Base-by-base conservation (phyloP, 805 yeast genomes). In the Dipodascus albidus region DNA sequence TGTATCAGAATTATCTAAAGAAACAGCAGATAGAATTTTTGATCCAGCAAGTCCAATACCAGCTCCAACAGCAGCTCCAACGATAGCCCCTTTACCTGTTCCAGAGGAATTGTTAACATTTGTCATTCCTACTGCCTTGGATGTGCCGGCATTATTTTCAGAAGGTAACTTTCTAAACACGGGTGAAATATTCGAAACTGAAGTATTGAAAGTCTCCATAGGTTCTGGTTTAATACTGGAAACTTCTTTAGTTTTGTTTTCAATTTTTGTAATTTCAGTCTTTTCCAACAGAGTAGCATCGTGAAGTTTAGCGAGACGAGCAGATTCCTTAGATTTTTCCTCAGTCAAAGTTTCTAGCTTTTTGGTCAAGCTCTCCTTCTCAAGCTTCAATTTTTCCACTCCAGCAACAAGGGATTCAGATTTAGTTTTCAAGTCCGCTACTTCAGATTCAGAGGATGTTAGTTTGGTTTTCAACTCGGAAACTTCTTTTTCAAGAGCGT, bases 271-370 rank as follows among this genome's bases (percentile, higher is more conserved):
- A n/a, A n/a, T 31, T 15, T 31, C 15, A 31, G 38, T 15, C 15
- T 31, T 15, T 15, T 31, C 38, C 15, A 9, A 9, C 38, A 9
- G 9, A 9, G 9, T 31, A 31, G 38, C 9, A 9, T 31, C 14
- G 15, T 9, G 9, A 31, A 31, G 38, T 15, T 31, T 15, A 31
- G 38, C 38, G 15, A 31, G 38, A 31, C 38, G 38, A 15, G 14
- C 15, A 9, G 9, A 9, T 9, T 15, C 38, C 15, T 31, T 31
- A 31, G 38, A 9, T 31, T 9, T 31, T 31, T 9, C 9, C 15
- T 49, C 55, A 23, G 52, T 53, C 21, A 53, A 24, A 11, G 33
- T 48, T 31, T 31, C 38, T 15, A 31, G 15, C 38, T 31, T 15
- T 15, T 31, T 31, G 14, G 22, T n/a, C 20, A 41, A 23, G 24